Evolutionary conservation across 192 early-diverging fungal genomes (phyloP).

Genomic region (Glomus cerebriforme): DNA sequence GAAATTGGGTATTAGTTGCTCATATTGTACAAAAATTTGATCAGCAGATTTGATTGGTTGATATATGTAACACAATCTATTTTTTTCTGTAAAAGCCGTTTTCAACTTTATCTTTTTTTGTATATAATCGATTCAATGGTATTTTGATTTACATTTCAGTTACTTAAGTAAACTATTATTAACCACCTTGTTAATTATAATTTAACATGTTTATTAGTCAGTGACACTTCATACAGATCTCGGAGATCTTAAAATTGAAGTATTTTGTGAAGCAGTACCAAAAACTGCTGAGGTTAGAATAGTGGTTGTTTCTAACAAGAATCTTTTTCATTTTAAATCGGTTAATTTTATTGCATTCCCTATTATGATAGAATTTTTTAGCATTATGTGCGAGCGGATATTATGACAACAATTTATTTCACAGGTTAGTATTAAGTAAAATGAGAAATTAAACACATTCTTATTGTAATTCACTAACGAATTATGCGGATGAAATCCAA

Average conservation of each 20-base stretch:
- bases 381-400: slow-evolving; percentile 94
- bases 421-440: slow-evolving; percentile 46
- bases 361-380: slow-evolving; percentile 79
- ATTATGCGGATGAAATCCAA: not conserved
- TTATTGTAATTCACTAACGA: not conserved
- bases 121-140: no score
- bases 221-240: slow-evolving; percentile 92
- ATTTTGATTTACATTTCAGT: no score
- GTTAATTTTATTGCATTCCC: slow-evolving; percentile 31
- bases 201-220: slow-evolving; percentile 47
- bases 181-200: not conserved
- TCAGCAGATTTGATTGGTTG: no score
- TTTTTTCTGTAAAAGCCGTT: no score
- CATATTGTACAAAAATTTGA: no score
- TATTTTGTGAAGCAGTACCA: slow-evolving; percentile 88
- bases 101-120: no score
- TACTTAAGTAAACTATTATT: no score
- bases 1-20: no score
- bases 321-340: slow-evolving; percentile 33
- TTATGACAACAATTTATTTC: slow-evolving; percentile 86
- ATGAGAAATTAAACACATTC: not conserved
- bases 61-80: no score
- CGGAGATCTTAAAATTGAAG: slow-evolving; percentile 92
- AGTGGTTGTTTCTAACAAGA: not conserved
- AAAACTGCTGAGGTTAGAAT: slow-evolving; percentile 67